Evolutionary conservation across 2,329 filamentous ascomycete genomes (phyloP).

Genomic region (Aspergillus fructus): DNA sequence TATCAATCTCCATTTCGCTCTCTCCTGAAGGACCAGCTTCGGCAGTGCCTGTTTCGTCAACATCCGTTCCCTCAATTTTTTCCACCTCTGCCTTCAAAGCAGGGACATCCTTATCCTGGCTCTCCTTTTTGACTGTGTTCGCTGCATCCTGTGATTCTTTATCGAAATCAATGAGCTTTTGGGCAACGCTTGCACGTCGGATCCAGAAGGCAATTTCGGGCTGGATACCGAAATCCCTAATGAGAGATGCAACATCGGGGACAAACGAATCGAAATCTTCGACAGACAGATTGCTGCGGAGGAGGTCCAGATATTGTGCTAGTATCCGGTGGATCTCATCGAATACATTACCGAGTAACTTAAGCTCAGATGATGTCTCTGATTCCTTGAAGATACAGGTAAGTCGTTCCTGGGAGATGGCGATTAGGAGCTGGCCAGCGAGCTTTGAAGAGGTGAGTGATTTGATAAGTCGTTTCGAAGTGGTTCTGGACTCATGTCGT

Average conservation of each 20-base stretch:
- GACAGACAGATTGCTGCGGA: conserved; percentile 74
- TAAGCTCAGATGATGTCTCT: conserved; percentile 69
- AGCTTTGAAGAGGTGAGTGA: conserved; percentile 75
- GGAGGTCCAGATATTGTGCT: conserved; percentile 82
- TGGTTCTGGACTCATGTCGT: conserved; percentile 71
- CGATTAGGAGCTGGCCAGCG: conserved; percentile 79
- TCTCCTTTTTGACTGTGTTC: conserved; percentile 20
- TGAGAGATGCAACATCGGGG: conserved; percentile 70
- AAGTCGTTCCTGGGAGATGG: conserved; percentile 85
- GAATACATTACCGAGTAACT: conserved; percentile 81
- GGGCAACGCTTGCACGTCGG: conserved; percentile 70
- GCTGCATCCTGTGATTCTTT: conserved; percentile 30
- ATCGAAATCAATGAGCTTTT: conserved; percentile 55
- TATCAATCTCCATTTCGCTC: conserved; percentile 36
- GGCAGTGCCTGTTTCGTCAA: conserved; percentile 19
- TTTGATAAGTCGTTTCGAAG: conserved; percentile 76
- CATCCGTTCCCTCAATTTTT: conserved; percentile 36
- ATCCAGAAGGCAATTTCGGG: conserved; percentile 83
- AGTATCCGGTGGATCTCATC: conserved; percentile 88
- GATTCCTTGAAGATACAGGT: conserved; percentile 78
- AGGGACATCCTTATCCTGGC: conserved; percentile 24
- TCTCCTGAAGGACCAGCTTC: conserved; percentile 22
- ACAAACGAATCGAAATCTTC: conserved; percentile 77
- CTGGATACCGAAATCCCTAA: conserved; percentile 76
- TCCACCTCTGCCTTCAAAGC: conserved; percentile 17